Conservation (phyloP, 2,329 filamentous ascomycete genomes). For the Plectosphaerella sp. region DNA sequence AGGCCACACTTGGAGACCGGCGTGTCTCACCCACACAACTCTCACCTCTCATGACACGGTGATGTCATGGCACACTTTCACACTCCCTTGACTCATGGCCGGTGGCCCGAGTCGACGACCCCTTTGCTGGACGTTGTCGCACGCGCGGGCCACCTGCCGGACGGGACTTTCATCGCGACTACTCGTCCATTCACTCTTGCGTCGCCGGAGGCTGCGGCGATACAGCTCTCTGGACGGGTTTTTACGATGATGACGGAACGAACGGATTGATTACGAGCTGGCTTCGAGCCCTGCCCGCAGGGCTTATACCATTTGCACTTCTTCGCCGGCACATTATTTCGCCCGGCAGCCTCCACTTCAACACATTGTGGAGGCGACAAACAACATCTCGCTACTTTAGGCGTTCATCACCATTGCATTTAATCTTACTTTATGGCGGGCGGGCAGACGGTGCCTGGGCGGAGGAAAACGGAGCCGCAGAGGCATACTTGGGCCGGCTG, state of each 20-base stretch:
- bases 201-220: no score
- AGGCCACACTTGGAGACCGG: conserved; percentile 20
- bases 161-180: background rate
- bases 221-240: background rate
- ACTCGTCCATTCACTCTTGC: background rate
- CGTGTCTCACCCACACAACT: conserved; percentile 20
- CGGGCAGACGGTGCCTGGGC: no score
- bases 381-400: background rate
- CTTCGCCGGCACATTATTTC: background rate
- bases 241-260: background rate
- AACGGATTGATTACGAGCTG: background rate
- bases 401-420: background rate
- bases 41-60: conserved; percentile 26
- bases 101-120: conserved; percentile 1
- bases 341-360: background rate
- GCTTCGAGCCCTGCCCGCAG: background rate
- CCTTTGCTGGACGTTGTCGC: no score
- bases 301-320: no score
- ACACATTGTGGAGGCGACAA: background rate
- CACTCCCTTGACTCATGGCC: no score
- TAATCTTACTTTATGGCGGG: background rate
- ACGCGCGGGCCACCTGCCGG: no score
- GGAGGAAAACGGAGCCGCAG: no score
- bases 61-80: conserved; percentile 6
- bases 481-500: no score